A percentile compares a stretch with the other conserved stretches of the same genome.
Conservation (phyloP, 2,329 filamentous ascomycete genomes). For the Phaeosphaeria sp. region DNA sequence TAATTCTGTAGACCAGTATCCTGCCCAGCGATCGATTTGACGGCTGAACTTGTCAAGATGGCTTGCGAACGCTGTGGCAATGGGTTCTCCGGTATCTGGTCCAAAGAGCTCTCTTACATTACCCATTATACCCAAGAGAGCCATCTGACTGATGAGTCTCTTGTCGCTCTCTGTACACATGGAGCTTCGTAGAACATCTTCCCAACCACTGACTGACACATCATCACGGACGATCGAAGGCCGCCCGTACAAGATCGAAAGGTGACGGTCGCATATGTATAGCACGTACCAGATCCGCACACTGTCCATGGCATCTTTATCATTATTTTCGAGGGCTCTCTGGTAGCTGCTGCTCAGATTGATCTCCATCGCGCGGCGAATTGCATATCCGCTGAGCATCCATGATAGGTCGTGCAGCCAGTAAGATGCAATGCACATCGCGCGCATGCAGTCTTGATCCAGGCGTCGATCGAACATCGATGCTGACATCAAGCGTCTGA, state of each 20-base stretch:
- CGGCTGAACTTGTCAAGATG: constrained; percentile 54
- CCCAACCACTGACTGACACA: constrained; percentile 63
- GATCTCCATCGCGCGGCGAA: constrained; percentile 58
- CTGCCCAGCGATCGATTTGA: constrained; percentile 59
- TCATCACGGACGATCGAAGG: constrained; percentile 66
- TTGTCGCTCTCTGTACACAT: constrained; percentile 62
- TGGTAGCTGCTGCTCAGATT: constrained; percentile 55
- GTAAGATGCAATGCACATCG: constrained; percentile 66
- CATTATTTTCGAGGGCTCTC: constrained; percentile 48
- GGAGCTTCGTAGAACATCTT: constrained; percentile 61
- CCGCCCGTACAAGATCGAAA: constrained; percentile 67
- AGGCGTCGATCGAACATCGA: constrained; percentile 66
- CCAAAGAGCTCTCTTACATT: constrained; percentile 63
- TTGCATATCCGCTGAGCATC: constrained; percentile 65
- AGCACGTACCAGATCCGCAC: constrained; percentile 64
- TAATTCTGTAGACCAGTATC: constrained; percentile 56
- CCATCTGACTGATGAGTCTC: constrained; percentile 64
- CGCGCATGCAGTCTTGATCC: constrained; percentile 64
- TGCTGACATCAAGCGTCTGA: constrained; percentile 62
- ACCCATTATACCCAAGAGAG: constrained; percentile 64
- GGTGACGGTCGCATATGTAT: constrained; percentile 71
- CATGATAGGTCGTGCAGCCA: constrained; percentile 69
- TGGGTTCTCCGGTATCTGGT: constrained; percentile 59
- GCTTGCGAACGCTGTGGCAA: constrained; percentile 59
- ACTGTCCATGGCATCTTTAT: constrained; percentile 58